These are phyloP conservation scores for Toxoplasma gondii DNA, from an alignment of 169 alveolate genomes.

Conservation along the genomic window DNA sequence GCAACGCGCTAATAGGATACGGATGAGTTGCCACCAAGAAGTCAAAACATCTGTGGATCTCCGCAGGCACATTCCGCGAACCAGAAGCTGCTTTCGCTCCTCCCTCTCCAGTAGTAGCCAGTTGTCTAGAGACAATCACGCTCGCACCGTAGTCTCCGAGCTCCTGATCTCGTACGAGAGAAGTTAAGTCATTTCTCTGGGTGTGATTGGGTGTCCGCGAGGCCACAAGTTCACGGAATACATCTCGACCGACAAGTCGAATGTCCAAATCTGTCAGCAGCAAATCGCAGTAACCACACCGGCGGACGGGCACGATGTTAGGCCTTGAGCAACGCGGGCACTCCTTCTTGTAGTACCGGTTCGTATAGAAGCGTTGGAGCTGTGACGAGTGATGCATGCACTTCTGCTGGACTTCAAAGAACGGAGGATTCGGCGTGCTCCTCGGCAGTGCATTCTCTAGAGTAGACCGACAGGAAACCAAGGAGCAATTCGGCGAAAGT, in stretches of 20 bases:
- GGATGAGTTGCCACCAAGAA: slow-evolving; percentile 18
- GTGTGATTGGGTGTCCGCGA: slow-evolving; percentile 31
- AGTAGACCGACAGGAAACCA: not conserved
- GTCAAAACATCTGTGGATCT: slow-evolving; percentile 45
- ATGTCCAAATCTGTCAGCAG: slow-evolving; percentile 46
- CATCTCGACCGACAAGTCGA: slow-evolving; percentile 41
- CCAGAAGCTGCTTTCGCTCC: not conserved
- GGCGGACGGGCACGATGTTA: slow-evolving; percentile 30
- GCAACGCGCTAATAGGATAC: slow-evolving; percentile 17
- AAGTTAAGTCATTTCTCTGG: not conserved
- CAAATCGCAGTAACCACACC: slow-evolving; percentile 41
- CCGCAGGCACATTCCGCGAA: not conserved
- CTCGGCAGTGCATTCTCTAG: not conserved
- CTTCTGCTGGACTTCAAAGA: not conserved
- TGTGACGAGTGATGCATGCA: slow-evolving; percentile 48
- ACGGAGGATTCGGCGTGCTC: not conserved
- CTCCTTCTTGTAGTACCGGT: slow-evolving; percentile 51
- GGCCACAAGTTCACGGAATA: slow-evolving; percentile 42
- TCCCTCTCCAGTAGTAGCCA: not conserved
- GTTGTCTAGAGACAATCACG: not conserved
- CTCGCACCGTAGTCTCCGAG: not conserved
- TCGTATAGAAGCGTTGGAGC: slow-evolving; percentile 58
- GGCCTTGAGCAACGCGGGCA: slow-evolving; percentile 51
- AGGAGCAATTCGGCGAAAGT: not conserved
- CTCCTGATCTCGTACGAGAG: not conserved